phyloP scores from a whole-genome alignment of 139 green algal species.

The Chlorella sorokiniana region DNA sequence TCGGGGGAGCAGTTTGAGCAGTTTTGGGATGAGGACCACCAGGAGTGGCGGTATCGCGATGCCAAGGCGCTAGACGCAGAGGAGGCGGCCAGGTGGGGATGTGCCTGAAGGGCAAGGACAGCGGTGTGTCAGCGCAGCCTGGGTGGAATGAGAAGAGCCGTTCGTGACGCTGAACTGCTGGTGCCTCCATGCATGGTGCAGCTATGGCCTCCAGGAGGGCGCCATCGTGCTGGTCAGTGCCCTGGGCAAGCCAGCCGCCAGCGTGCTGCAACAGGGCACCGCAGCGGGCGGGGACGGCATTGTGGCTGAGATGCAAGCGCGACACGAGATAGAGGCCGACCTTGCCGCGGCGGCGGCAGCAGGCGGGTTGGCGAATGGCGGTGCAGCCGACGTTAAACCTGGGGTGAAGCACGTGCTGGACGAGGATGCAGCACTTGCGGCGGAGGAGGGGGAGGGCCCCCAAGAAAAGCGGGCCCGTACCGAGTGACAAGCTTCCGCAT shows the following conservation, averaged over 20 bases:
- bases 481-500: neutral
- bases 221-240: constrained; percentile 50
- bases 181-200: neutral
- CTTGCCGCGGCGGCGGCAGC: constrained; percentile 18
- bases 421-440: neutral
- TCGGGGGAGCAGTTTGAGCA: constrained; percentile 72
- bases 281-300: neutral
- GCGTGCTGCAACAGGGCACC: neutral
- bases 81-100: constrained; percentile 38
- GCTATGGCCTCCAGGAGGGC: constrained; percentile 48
- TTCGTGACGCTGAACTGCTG: neutral
- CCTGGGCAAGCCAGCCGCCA: constrained; percentile 15
- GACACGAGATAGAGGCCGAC: constrained; percentile 14
- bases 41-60: constrained; percentile 74
- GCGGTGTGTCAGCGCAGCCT: neutral
- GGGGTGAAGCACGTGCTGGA: neutral
- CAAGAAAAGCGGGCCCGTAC: constrained; percentile 4
- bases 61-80: constrained; percentile 31
- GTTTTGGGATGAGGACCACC: constrained; percentile 66
- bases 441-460: neutral
- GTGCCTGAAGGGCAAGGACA: neutral
- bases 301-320: constrained; percentile 7
- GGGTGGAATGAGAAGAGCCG: neutral
- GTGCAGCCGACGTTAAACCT: neutral
- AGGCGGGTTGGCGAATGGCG: neutral